These are phyloP conservation scores for Lecanosticta acicola DNA, from an alignment of 2,329 filamentous ascomycete genomes.

Conservation along the genomic window DNA sequence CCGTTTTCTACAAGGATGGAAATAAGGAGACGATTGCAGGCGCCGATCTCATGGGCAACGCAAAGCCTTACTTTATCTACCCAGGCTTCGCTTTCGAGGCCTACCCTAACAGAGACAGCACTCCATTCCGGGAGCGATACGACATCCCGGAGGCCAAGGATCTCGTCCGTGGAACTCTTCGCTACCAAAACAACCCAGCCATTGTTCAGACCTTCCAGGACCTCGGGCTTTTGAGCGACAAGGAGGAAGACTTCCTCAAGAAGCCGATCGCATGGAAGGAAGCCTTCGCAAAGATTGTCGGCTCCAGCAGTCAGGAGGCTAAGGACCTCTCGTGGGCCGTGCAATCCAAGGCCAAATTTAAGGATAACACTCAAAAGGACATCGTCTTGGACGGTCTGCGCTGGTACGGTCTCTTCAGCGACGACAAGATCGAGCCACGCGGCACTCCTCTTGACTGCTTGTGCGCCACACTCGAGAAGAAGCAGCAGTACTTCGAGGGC, in stretches of 20 bases:
- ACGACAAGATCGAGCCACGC: slow-evolving; percentile 62
- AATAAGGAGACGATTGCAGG: slow-evolving; percentile 53
- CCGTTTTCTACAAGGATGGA: slow-evolving; percentile 75
- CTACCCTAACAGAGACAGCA: slow-evolving; percentile 90
- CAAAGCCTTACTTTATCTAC: slow-evolving; percentile 88
- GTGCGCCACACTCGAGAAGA: slow-evolving; percentile 80
- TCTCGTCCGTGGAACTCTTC: slow-evolving; percentile 74
- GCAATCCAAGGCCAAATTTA: slow-evolving; percentile 68
- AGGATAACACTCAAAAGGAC: slow-evolving; percentile 60
- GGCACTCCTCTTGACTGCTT: slow-evolving; percentile 86
- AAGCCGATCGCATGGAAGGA: slow-evolving; percentile 69
- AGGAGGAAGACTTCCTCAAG: slow-evolving; percentile 59
- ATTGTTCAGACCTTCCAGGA: slow-evolving; percentile 85
- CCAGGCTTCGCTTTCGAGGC: slow-evolving; percentile 83
- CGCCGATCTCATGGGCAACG: slow-evolving; percentile 65
- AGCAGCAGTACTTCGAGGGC: slow-evolving; percentile 78
- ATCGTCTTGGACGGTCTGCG: slow-evolving; percentile 65
- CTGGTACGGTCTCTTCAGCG: slow-evolving; percentile 66
- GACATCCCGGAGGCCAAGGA: slow-evolving; percentile 86
- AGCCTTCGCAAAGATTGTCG: slow-evolving; percentile 71
- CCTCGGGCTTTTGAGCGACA: slow-evolving; percentile 79
- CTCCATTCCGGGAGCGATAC: slow-evolving; percentile 82
- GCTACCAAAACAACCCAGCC: slow-evolving; percentile 85
- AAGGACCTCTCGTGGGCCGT: slow-evolving; percentile 64
- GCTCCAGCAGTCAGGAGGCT: slow-evolving; percentile 59